phyloP scores from a whole-genome alignment of 1,284 basidiomycete species.

The Malassezia obtusa region DNA sequence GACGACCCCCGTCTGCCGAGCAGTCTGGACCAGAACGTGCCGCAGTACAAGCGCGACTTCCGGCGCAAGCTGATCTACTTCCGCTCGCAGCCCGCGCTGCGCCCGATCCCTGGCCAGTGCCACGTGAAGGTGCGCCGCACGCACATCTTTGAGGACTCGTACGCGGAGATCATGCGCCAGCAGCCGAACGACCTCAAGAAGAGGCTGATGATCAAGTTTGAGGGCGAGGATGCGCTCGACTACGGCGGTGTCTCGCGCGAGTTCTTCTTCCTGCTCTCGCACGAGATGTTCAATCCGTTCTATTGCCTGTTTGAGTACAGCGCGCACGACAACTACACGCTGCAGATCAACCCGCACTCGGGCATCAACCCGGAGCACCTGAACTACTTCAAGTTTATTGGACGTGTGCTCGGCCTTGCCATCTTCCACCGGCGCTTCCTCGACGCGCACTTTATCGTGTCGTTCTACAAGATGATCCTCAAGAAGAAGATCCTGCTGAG shows the following conservation, averaged over 20 bases:
- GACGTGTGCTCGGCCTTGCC: conserved; percentile 80
- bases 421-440: conserved; percentile 98
- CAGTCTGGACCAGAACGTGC: conserved; percentile 79
- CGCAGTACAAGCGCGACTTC: conserved; percentile 99
- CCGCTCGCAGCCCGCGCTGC: conserved; percentile 89
- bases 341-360: conserved; percentile 94
- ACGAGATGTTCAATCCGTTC: conserved; percentile 66
- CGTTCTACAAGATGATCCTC: conserved; percentile 91
- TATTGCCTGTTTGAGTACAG: conserved; percentile 99
- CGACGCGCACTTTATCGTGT: conserved; percentile 96
- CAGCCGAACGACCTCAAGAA: conserved; percentile 91
- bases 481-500: conserved; percentile 47
- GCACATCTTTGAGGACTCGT: conserved; percentile 92
- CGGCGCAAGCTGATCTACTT: conserved; percentile 97
- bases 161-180: conserved; percentile 87
- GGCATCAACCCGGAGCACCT: conserved; percentile 97
- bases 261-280: conserved; percentile 98
- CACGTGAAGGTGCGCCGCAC: conserved; percentile 89
- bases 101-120: conserved; percentile 70
- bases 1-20: conserved; percentile 80
- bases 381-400: conserved; percentile 99
- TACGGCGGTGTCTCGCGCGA: conserved; percentile 97
- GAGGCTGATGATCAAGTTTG: conserved; percentile 95
- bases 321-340: conserved; percentile 96
- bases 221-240: conserved; percentile 94